These are phyloP conservation scores for Ochromonas danica DNA, from an alignment of 108 stramenopile species.

Conservation along the genomic window DNA sequence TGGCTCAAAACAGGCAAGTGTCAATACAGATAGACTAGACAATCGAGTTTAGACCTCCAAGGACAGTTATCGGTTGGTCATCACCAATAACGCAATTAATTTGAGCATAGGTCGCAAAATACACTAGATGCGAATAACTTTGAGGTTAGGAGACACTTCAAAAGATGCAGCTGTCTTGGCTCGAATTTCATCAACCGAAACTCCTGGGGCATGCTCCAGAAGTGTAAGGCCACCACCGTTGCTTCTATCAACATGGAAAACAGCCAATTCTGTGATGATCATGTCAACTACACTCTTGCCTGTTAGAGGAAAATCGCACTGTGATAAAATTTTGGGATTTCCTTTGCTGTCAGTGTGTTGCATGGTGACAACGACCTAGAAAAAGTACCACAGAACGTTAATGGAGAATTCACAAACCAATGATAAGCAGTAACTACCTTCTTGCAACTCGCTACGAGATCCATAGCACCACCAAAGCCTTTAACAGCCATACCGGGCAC, in stretches of 20 bases:
- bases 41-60: too few species aligned
- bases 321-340: constrained; percentile 75
- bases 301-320: constrained; percentile 82
- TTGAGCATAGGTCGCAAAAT: too few species aligned
- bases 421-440: background rate
- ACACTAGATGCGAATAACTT: too few species aligned
- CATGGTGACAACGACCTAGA: constrained; percentile 84
- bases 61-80: too few species aligned
- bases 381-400: constrained; percentile 11
- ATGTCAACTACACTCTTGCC: constrained; percentile 81
- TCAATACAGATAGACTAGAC: too few species aligned
- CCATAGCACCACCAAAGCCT: constrained; percentile 82
- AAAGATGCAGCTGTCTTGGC: constrained; percentile 4
- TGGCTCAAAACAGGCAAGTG: background rate
- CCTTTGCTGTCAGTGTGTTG: constrained; percentile 82
- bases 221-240: constrained; percentile 1
- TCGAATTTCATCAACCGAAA: constrained; percentile 19
- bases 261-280: constrained; percentile 85
- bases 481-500: constrained; percentile 84
- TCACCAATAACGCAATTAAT: too few species aligned
- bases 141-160: background rate
- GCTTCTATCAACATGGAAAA: constrained; percentile 73
- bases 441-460: constrained; percentile 60
- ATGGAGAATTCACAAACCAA: too few species aligned
- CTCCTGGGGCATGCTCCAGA: background rate